Conservation (phyloP, 140 eudicot genomes). For the Bidens hawaiensis region DNA sequence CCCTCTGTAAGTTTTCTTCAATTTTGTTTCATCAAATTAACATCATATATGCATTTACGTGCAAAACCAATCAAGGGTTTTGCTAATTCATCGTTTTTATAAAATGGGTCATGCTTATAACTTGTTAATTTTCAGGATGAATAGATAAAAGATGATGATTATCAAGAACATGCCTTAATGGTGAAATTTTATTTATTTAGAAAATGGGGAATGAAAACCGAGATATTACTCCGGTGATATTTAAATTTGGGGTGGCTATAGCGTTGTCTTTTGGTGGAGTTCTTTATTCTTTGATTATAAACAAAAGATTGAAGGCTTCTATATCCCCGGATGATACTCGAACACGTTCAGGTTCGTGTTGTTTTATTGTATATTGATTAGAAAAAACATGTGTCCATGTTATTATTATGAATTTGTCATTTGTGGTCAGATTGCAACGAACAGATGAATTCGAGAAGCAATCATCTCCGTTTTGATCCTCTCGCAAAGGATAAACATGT, state of each 20-base stretch:
- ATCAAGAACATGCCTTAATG: conserved; percentile 16
- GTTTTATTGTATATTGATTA: background rate
- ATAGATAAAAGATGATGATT: conserved; percentile 18
- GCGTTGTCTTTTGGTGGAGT: conserved; percentile 78
- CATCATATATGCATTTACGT: background rate
- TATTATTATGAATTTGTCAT: no score
- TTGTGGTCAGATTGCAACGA: conserved; percentile 35
- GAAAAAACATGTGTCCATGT: no score
- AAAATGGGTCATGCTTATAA: conserved; percentile 18
- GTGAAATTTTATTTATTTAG: conserved; percentile 1
- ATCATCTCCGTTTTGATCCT: conserved; percentile 24
- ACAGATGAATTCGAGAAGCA: conserved; percentile 25
- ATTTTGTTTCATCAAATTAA: background rate
- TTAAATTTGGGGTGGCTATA: conserved; percentile 71
- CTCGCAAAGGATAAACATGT: conserved; percentile 37
- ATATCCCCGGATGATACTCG: conserved; percentile 35
- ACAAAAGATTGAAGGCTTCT: conserved; percentile 38
- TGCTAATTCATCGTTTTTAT: conserved; percentile 3
- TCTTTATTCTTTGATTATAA: conserved; percentile 43
- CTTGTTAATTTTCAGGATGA: conserved; percentile 8
- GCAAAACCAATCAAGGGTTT: conserved; percentile 9
- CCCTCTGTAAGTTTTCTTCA: background rate
- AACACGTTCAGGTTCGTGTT: conserved; percentile 31
- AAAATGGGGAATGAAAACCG: conserved; percentile 42
- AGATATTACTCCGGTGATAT: conserved; percentile 41